phyloP scores from a whole-genome alignment of 805 yeast species.

The Candida vartiovaarae region DNA sequence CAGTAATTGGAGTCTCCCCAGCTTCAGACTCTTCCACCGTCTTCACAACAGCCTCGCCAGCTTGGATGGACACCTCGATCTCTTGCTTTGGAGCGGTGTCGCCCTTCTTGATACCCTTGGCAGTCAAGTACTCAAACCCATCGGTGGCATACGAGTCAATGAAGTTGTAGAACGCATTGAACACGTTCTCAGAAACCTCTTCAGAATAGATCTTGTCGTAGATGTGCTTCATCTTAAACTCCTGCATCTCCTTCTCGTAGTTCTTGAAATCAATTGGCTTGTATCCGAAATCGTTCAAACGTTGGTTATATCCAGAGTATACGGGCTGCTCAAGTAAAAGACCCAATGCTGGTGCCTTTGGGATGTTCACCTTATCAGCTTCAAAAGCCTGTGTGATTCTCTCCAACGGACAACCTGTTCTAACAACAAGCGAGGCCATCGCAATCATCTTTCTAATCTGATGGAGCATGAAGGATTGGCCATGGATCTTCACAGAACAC shows the following conservation, averaged over 20 bases:
- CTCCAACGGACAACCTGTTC: conserved; percentile 77
- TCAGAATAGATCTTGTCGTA: conserved; percentile 90
- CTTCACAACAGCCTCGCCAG: no score
- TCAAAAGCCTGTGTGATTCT: conserved; percentile 76
- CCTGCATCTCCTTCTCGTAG: conserved; percentile 67
- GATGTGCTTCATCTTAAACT: conserved; percentile 78
- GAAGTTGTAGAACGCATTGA: conserved; percentile 85
- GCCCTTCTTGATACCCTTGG: conserved; percentile 30
- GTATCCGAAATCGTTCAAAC: conserved; percentile 69
- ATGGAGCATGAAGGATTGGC: conserved; percentile 97
- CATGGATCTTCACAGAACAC: conserved; percentile 93
- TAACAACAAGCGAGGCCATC: conserved; percentile 78
- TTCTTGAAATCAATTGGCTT: conserved; percentile 62
- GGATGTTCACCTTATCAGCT: conserved; percentile 72
- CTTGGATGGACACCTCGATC: no score
- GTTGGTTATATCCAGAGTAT: conserved; percentile 74
- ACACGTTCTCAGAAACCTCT: conserved; percentile 81
- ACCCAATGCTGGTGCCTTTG: conserved; percentile 97
- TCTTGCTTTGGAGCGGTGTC: neutral
- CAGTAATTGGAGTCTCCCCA: conserved; percentile 2
- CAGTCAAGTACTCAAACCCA: conserved; percentile 37
- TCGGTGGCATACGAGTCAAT: conserved; percentile 75
- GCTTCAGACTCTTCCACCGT: neutral
- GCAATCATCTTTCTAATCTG: conserved; percentile 98
- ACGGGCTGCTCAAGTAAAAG: conserved; percentile 86